These are phyloP conservation scores for Wickerhamiella bombiphila DNA, from an alignment of 805 yeast genomes.

Conservation along the genomic window DNA sequence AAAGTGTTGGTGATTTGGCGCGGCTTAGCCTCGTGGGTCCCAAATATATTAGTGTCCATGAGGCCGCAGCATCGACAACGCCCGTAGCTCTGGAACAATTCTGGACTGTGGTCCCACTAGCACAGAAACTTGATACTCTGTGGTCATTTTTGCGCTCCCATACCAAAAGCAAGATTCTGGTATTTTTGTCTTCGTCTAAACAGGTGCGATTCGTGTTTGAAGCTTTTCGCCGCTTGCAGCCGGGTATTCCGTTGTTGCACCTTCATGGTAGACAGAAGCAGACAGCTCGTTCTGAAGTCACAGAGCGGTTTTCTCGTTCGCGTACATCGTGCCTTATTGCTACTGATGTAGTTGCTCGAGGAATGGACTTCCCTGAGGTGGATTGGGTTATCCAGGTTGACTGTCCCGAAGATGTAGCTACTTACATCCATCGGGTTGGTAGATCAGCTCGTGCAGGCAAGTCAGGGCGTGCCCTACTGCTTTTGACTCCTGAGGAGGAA, in stretches of 20 bases:
- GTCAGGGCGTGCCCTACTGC: conserved; percentile 63
- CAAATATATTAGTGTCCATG: conserved; percentile 37
- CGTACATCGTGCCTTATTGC: conserved; percentile 73
- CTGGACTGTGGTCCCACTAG: conserved; percentile 53
- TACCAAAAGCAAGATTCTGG: conserved; percentile 62
- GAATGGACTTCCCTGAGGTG: conserved; percentile 81
- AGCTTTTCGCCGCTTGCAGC: conserved; percentile 71
- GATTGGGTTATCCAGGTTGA: conserved; percentile 93
- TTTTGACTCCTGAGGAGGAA: conserved; percentile 75
- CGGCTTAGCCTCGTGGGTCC: conserved; percentile 59
- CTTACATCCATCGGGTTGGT: conserved; percentile 85
- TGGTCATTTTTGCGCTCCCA: conserved; percentile 82
- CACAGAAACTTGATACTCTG: conserved; percentile 70
- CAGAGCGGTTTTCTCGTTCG: conserved; percentile 60
- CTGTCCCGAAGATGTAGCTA: conserved; percentile 80
- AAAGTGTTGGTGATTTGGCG: conserved; percentile 68
- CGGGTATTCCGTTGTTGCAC: conserved; percentile 79
- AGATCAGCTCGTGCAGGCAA: conserved; percentile 81
- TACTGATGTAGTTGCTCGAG: conserved; percentile 85
- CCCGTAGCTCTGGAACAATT: conserved; percentile 80
- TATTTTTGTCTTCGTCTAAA: conserved; percentile 74
- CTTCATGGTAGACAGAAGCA: conserved; percentile 85
- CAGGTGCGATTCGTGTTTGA: conserved; percentile 87
- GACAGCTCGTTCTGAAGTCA: conserved; percentile 72
- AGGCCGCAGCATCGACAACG: conserved; percentile 27